Evolutionary conservation across 805 yeast species (phyloP).

Genomic region (fission yeast (Schizosaccharomyces pombe)): DNA sequence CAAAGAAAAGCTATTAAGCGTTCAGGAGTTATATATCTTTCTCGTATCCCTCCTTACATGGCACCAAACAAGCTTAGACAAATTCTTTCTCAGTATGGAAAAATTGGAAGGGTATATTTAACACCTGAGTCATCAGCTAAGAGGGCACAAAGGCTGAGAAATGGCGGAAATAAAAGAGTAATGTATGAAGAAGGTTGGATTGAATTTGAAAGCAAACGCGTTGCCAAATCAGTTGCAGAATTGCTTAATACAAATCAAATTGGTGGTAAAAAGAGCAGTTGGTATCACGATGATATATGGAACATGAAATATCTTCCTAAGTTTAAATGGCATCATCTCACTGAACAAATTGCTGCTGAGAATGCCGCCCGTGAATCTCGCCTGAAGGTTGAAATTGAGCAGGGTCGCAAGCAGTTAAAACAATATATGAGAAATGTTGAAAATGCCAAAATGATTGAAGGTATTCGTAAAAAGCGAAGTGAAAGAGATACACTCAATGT

Average conservation of each 20-base stretch:
- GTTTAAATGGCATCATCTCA: slow-evolving; percentile 86
- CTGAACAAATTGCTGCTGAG: slow-evolving; percentile 80
- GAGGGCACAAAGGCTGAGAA: slow-evolving; percentile 44
- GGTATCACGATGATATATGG: slow-evolving; percentile 81
- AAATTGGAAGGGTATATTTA: slow-evolving; percentile 62
- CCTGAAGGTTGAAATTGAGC: slow-evolving; percentile 67
- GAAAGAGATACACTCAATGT: slow-evolving; percentile 16
- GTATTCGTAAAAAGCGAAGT: slow-evolving; percentile 31
- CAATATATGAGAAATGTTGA: slow-evolving; percentile 67
- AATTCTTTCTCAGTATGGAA: slow-evolving; percentile 59
- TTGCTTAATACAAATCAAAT: slow-evolving; percentile 71
- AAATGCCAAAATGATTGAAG: slow-evolving; percentile 53
- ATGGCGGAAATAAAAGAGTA: slow-evolving; percentile 79
- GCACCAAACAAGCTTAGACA: slow-evolving; percentile 78
- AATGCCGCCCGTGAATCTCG: slow-evolving; percentile 72
- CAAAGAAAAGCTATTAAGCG: slow-evolving; percentile 27
- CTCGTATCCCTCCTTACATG: slow-evolving; percentile 90
- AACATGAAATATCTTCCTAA: slow-evolving; percentile 74
- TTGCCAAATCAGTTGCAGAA: slow-evolving; percentile 69
- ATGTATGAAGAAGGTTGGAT: slow-evolving; percentile 86
- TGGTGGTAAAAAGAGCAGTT: slow-evolving; percentile 71
- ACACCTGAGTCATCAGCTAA: slow-evolving; percentile 59
- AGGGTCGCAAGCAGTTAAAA: slow-evolving; percentile 69
- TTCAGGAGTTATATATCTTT: slow-evolving; percentile 83
- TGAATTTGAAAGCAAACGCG: slow-evolving; percentile 59